These are phyloP conservation scores for Phialocephala subalpina DNA, from an alignment of 2,329 filamentous ascomycete species.

Conservation along the genomic window DNA sequence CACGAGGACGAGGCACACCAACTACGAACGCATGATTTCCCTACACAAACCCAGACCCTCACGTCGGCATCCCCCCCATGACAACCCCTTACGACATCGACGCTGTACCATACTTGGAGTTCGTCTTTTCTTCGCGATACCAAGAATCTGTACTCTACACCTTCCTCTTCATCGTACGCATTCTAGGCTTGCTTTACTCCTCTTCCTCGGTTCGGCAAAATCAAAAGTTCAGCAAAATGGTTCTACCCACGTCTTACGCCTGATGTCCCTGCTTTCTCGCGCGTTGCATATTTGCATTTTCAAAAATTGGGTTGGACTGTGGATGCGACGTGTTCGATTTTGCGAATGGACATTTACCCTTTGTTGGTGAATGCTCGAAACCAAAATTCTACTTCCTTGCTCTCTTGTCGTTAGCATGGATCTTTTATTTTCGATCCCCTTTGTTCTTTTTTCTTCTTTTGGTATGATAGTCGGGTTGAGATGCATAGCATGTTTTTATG, in stretches of 20 bases:
- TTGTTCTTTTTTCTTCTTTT: conserved; percentile 14
- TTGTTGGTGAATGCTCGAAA: not conserved
- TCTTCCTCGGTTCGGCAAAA: conserved; percentile 15
- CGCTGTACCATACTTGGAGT: conserved; percentile 33
- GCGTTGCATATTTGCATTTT: conserved; percentile 31
- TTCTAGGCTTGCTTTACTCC: conserved; percentile 22
- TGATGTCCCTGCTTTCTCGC: conserved; percentile 24
- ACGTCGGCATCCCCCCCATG: conserved; percentile 16
- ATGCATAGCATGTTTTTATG: conserved; percentile 15
- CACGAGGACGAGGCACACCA: conserved; percentile 31
- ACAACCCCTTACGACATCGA: conserved; percentile 19
- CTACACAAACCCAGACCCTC: conserved; percentile 2
- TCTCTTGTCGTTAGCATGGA: conserved; percentile 11
- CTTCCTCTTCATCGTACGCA: conserved; percentile 21
- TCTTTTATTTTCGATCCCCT: conserved; percentile 2
- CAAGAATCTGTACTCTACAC: conserved; percentile 30
- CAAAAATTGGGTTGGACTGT: conserved; percentile 24
- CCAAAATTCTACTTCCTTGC: conserved; percentile 16
- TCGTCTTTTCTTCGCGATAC: conserved; percentile 21
- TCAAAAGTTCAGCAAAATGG: conserved; percentile 27
- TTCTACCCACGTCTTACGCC: conserved; percentile 26
- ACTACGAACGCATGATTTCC: conserved; percentile 27
- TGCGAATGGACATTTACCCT: conserved; percentile 17
- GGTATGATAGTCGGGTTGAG: conserved; percentile 16
- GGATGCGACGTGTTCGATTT: conserved; percentile 16